Conservation (phyloP, 2,329 filamentous ascomycete genomes). For the Sphaerostilbella broomeana region DNA sequence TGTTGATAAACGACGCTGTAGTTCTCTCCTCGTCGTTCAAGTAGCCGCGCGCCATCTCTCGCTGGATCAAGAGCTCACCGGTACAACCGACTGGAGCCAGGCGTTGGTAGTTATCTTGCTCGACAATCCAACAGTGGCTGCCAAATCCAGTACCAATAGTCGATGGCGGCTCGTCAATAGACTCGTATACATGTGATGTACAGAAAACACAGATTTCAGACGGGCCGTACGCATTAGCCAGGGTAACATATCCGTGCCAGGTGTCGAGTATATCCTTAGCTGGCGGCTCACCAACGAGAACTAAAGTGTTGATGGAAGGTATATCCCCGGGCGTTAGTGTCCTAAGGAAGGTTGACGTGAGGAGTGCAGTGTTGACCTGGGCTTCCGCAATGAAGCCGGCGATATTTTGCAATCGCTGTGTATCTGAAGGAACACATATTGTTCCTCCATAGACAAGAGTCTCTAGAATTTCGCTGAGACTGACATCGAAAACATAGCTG, state of each 20-base stretch:
- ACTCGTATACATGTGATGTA: neutral
- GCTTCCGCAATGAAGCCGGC: neutral
- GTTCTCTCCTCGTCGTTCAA: conserved; percentile 1
- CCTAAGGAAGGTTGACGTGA: conserved; percentile 3
- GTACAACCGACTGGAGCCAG: conserved; percentile 1
- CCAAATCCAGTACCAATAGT: conserved; percentile 3
- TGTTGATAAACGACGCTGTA: neutral
- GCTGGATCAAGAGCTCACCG: conserved; percentile 8
- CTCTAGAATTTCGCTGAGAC: conserved; percentile 9
- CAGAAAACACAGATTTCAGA: conserved; percentile 1
- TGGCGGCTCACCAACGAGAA: conserved; percentile 4
- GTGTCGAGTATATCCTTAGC: conserved; percentile 5
- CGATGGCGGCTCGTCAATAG: neutral
- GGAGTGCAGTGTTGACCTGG: neutral
- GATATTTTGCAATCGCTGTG: conserved; percentile 6
- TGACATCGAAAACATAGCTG: conserved; percentile 14
- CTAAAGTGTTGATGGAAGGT: neutral
- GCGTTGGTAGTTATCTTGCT: neutral
- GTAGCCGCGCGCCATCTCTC: conserved; percentile 4
- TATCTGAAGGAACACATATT: conserved; percentile 15
- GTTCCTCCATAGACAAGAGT: conserved; percentile 8
- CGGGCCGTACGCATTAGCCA: conserved; percentile 9
- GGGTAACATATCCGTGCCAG: conserved; percentile 5
- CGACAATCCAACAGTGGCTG: conserved; percentile 9
- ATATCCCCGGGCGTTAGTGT: conserved; percentile 1